Percentiles rank a stretch among this genome's conserved stretches.
phyloP scores from a whole-genome alignment of 148 eudicot species.

The Chenopodium quinoa region DNA sequence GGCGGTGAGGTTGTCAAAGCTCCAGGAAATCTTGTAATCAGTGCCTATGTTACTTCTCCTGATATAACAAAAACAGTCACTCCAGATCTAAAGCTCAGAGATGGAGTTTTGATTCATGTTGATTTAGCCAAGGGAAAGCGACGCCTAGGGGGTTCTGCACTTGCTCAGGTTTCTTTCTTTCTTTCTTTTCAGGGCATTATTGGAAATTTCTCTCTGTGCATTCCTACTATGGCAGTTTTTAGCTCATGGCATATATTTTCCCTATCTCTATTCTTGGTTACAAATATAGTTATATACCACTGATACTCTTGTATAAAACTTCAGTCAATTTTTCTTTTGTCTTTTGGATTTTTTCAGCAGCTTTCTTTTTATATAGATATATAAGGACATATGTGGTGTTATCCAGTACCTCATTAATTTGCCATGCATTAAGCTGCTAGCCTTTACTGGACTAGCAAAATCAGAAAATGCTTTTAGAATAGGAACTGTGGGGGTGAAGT shows the following conservation, averaged over 20 bases:
- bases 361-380: not conserved
- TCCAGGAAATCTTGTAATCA: constrained; percentile 86
- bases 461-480: not conserved
- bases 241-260: not conserved
- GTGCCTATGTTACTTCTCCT: constrained; percentile 79
- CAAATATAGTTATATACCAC: not conserved
- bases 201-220: not conserved
- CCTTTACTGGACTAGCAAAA: not conserved
- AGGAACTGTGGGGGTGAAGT: not conserved
- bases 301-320: not conserved
- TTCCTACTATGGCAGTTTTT: not conserved
- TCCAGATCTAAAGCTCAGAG: constrained; percentile 83
- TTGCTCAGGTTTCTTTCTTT: constrained; percentile 55
- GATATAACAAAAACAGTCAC: constrained; percentile 93
- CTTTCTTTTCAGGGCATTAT: not conserved
- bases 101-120: constrained; percentile 68
- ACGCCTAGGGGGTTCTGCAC: constrained; percentile 86
- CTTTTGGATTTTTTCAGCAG: no score
- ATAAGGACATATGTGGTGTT: not conserved
- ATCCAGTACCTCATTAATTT: not conserved
- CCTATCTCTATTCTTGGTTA: not conserved
- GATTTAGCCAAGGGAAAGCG: constrained; percentile 84
- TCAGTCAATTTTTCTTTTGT: no score
- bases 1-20: constrained; percentile 91
- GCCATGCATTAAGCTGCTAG: not conserved